Evolutionary conservation across 257 asterid species (phyloP), one percentile per base, ranked within the genome.

Genomic region (Plectranthus barbatus): DNA sequence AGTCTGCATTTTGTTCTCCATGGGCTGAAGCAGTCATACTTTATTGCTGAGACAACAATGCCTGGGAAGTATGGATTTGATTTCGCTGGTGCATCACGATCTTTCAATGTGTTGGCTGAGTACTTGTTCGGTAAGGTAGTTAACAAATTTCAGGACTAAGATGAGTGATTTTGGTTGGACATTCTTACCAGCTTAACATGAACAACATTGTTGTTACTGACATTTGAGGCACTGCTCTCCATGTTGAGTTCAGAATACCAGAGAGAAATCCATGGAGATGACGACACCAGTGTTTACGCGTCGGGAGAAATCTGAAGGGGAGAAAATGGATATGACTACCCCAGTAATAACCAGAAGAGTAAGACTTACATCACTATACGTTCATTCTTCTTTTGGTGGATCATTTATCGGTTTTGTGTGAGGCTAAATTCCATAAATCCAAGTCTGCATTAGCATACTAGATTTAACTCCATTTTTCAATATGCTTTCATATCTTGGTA

Each of bases 91-190:
- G 79, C 97, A 42, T 86, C 95, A 48, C 85, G 62, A 66, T 88
- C 97, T 63, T 85, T 91, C 81, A 88, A 91, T 49, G 81, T 72
- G 33, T 67, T 91, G 75, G 91, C 95, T 9, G 96, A 71, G 73
- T 91, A 88, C 83, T 81, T 91, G 90, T 91, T 88, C 34, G 97
- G 97, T 88, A 87, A 91, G 97, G 97, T 91, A 91, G 74, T 77
- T 64, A 60, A 61, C 60, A n/a, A 46, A 3, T 24, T 75, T 47
- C n/a, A 1, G 61, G 31, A 64, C 62, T 48, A 14, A 54, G 53
- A 5, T 14, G 23, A 52, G 46, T 60, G 3, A 20, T 19, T 53
- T 47, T 14, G 46, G 41, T 19, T 36, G 24, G 36, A 41, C 0
- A n/a, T n/a, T n/a, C n/a, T n/a, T n/a, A n/a, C n/a, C n/a, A n/a